Conservation (phyloP, 768 basidiomycete genomes). For the Gelatoporia subvermispora region DNA sequence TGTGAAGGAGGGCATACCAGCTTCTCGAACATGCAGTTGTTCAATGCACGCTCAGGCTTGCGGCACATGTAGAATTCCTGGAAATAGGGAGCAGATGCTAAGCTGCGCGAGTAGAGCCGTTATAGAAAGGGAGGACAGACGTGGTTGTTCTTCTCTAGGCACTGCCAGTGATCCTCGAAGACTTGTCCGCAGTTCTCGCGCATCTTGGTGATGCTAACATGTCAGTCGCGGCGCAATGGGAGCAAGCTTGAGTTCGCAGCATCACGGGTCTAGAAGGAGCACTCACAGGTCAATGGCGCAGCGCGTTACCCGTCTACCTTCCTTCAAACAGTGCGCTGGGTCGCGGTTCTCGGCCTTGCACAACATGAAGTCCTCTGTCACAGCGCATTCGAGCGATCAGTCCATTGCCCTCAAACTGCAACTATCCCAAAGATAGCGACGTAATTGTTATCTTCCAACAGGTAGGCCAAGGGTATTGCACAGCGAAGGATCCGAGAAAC, state of each 20-base stretch:
- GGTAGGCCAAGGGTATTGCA: too few species aligned
- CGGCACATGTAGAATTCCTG: constrained; percentile 90
- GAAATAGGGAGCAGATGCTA: neutral
- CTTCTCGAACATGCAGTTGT: constrained; percentile 95
- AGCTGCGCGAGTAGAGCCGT: neutral
- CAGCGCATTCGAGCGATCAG: too few species aligned
- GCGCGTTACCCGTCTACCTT: constrained; percentile 91
- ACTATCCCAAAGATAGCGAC: too few species aligned
- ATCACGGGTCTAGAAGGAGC: neutral
- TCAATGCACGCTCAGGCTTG: constrained; percentile 80
- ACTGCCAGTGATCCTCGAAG: constrained; percentile 91
- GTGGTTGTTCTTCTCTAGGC: constrained; percentile 93
- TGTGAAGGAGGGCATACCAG: constrained; percentile 51
- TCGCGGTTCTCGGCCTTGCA: constrained; percentile 92
- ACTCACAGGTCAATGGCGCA: constrained; percentile 92
- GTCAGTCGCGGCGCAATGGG: neutral
- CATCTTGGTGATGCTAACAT: constrained; percentile 81
- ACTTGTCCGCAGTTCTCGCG: constrained; percentile 83
- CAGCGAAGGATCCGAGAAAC: neutral
- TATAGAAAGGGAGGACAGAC: constrained; percentile 38
- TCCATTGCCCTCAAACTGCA: too few species aligned
- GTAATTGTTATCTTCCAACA: too few species aligned
- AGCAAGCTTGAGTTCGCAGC: neutral
- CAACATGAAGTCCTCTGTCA: constrained; percentile 89
- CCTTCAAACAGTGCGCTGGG: constrained; percentile 90